Base-by-base conservation (phyloP, 1,284 basidiomycete species). In the Moesziomyces parantarcticus region DNA sequence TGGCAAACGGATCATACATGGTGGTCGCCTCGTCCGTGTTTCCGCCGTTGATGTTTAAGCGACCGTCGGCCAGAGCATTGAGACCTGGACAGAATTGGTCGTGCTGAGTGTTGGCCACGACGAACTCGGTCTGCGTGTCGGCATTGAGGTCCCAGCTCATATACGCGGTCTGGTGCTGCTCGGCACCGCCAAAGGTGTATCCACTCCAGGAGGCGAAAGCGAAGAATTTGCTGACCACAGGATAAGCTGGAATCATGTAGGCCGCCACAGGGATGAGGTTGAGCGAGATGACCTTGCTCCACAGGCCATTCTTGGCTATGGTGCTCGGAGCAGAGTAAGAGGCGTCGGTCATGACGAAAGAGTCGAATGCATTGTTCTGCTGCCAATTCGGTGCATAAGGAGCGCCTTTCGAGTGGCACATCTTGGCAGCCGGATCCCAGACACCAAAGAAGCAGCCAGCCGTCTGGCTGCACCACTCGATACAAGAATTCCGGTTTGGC, bases 391-490 rank as follows among this genome's bases (percentile, higher is more conserved):
- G 47, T 11, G 29, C 23, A 32, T 49, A 49, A 5, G 47, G 47
- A 11, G 47, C 20, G 8, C 47, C 47, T 18, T 49, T 49, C 11
- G 26, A 34, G 34, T 34, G n/a, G 47, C 47, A 49, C 26, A 21
- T 49, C 34, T 39, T 49, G 21, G 14, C 18, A 16, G 20, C 47
- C 9, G 47, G 34, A 10, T 49, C 47, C 32, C 34, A 49, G 6
- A 39, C 34, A 16, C 47, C 47, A 32, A 39, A 49, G 14, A 49
- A 26, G 47, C 47, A 49, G 9, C 47, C 47, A 10, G 47, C 20
- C 29, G 47, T 49, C 20, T 36, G 34, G 29, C 47, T 49, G 34
- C 47, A 49, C 47, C 47, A 49, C n/a, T 49, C 47, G 34, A 49
- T 49, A 20, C 47, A 49, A 3, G 47, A 32, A 13, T 32, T 32